These are phyloP conservation scores for Liriodendron chinense DNA, from an alignment of 164 flowering plant species.

Conservation along the genomic window DNA sequence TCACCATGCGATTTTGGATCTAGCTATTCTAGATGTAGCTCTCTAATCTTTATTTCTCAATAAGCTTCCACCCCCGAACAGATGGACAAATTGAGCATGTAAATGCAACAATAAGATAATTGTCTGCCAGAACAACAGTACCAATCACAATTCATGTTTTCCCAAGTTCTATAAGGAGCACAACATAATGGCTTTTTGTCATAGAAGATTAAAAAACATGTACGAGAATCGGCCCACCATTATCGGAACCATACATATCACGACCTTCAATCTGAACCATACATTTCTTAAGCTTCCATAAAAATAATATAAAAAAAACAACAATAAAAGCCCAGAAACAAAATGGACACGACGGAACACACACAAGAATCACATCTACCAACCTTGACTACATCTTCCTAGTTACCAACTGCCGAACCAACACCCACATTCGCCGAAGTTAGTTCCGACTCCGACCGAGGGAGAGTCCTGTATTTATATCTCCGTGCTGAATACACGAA, in stretches of 20 bases:
- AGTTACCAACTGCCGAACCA: neutral
- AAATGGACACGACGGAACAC: neutral
- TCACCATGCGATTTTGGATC: neutral
- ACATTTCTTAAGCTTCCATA: too few species aligned
- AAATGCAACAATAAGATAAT: too few species aligned
- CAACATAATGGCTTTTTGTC: too few species aligned
- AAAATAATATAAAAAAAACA: neutral
- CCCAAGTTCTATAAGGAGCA: too few species aligned
- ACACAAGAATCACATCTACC: neutral
- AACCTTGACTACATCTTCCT: neutral
- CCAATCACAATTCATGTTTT: too few species aligned
- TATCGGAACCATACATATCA: too few species aligned
- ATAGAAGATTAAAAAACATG: too few species aligned
- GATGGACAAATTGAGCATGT: too few species aligned
- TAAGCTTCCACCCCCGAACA: neutral
- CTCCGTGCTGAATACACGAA: conserved; percentile 56
- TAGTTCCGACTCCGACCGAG: conserved; percentile 23
- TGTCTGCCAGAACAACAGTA: too few species aligned
- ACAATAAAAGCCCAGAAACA: too few species aligned
- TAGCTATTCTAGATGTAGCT: neutral
- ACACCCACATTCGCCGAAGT: neutral
- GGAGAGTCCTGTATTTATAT: conserved; percentile 57
- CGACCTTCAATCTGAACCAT: too few species aligned
- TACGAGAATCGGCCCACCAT: too few species aligned
- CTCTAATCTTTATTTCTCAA: neutral